Evolutionary conservation across 768 basidiomycete species (phyloP).

Genomic region (Pulveroboletus frians): DNA sequence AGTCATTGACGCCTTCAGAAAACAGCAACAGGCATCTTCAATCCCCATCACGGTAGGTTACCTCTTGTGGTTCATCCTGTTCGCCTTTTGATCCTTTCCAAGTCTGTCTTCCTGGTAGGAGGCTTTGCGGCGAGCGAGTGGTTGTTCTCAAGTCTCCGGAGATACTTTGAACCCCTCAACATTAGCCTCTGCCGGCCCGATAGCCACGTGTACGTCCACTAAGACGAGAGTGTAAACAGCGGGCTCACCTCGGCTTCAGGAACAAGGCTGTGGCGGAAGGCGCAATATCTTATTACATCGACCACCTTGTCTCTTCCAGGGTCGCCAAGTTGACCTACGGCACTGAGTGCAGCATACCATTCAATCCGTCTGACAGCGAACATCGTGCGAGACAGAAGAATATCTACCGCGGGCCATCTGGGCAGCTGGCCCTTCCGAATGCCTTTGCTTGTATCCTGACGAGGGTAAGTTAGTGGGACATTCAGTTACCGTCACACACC

Average conservation of each 20-base stretch:
- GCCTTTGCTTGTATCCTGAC: constrained; percentile 41
- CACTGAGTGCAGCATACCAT: constrained; percentile 35
- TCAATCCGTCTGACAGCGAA: constrained; percentile 33
- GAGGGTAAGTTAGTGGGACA: constrained; percentile 27
- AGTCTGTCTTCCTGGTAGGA: constrained; percentile 48
- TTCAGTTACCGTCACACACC: neutral
- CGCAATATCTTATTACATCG: constrained; percentile 38
- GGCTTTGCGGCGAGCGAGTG: constrained; percentile 50
- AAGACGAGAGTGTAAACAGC: neutral
- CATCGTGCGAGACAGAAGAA: constrained; percentile 34
- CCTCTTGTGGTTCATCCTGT: neutral
- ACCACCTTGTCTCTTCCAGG: constrained; percentile 45
- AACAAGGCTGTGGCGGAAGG: constrained; percentile 54
- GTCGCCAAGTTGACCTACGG: constrained; percentile 48
- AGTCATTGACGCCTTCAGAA: constrained; percentile 33
- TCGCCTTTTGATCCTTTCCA: neutral
- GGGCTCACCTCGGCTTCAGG: constrained; percentile 24
- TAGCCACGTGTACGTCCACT: constrained; percentile 44
- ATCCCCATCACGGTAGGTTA: constrained; percentile 31
- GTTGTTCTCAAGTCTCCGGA: constrained; percentile 41
- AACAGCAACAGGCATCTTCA: constrained; percentile 29
- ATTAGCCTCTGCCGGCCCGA: constrained; percentile 47
- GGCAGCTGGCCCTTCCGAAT: constrained; percentile 35
- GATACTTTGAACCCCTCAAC: constrained; percentile 33
- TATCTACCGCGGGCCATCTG: constrained; percentile 34